Conservation (phyloP, 176 grass and related monocot species). For the Rhipidocladum racemiflorum region DNA sequence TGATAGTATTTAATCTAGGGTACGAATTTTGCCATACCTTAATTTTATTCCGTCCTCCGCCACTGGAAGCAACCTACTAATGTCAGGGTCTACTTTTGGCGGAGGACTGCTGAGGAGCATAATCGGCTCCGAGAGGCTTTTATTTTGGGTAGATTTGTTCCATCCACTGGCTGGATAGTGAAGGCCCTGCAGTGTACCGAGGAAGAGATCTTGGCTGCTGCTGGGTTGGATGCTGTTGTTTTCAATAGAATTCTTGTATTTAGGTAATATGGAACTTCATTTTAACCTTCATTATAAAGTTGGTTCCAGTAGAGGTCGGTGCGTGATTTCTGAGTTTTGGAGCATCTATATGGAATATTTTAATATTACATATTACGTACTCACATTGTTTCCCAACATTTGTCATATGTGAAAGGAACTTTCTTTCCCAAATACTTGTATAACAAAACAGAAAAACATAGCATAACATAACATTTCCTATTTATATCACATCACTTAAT, state of each 20-base stretch:
- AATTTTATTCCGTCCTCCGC: too few species aligned
- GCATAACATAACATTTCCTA: too few species aligned
- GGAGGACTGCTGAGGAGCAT: conserved; percentile 64
- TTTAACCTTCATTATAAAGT: not conserved
- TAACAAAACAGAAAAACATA: too few species aligned
- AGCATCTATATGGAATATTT: not conserved
- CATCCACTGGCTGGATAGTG: conserved; percentile 74
- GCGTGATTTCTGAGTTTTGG: not conserved
- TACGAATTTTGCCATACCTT: too few species aligned
- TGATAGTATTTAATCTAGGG: too few species aligned
- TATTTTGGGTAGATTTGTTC: conserved; percentile 78
- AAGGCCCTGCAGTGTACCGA: conserved; percentile 78
- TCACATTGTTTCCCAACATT: too few species aligned
- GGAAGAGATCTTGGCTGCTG: conserved; percentile 72
- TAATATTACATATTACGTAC: too few species aligned
- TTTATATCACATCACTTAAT: too few species aligned
- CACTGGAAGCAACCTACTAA: conserved; percentile 75
- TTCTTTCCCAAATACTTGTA: too few species aligned
- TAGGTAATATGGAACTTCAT: conserved; percentile 42
- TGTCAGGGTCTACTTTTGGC: conserved; percentile 84
- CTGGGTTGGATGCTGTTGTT: conserved; percentile 86
- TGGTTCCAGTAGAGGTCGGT: not conserved
- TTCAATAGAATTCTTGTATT: conserved; percentile 80
- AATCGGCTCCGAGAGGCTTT: conserved; percentile 54
- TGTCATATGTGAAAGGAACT: too few species aligned